Base-by-base conservation (phyloP, 495 filamentous ascomycete species). In the Penicillium chermesinum region DNA sequence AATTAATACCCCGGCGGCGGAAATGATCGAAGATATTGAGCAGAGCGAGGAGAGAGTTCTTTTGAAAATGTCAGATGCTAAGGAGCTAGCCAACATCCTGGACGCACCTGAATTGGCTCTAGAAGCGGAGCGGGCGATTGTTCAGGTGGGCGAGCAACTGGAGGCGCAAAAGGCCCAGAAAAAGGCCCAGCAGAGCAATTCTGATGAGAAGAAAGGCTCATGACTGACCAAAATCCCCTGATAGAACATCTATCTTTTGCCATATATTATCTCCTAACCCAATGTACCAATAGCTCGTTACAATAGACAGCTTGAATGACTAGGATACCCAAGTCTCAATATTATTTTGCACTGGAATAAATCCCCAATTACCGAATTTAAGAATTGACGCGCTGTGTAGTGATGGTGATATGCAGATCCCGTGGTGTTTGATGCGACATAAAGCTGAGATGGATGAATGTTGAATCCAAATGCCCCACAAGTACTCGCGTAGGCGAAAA, bases 111-210 rank as follows among this genome's bases (percentile, higher is more conserved):
- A 88, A 44, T 78, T 97, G 44, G 84, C 85, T 41, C 67, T 87
- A n/a, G 93, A 97, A 67, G 82, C 95, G 1, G 89, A 96, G 57
- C 74, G 91, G 20, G 91, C 91, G 2, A 85, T 93, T 32, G 80
- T 85, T 72, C 91, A 97, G 71, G 87, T 96, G 1, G 80, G 89
- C 58, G 78, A 76, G 48, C 76, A 80, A 32, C 66, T 91, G 44
- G 58, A 74, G 44, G 72, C 81, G 33, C 66, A 80, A 44, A 72
- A 63, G 19, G 36, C 52, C 16, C 60, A 73, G 36, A 61, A 66
- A 40, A 49, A 63, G 16, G 32, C 53, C 17, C 55, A 71, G 20
- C 58, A 73, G 45, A 58, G 64, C 19, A 39, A 57, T 13, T 44
- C 48, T 1, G 34, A 63, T 3, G 45, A 58, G 7, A 63, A 70